Conservation (phyloP, 352 stramenopile genomes). For the Pythium aquatile region DNA sequence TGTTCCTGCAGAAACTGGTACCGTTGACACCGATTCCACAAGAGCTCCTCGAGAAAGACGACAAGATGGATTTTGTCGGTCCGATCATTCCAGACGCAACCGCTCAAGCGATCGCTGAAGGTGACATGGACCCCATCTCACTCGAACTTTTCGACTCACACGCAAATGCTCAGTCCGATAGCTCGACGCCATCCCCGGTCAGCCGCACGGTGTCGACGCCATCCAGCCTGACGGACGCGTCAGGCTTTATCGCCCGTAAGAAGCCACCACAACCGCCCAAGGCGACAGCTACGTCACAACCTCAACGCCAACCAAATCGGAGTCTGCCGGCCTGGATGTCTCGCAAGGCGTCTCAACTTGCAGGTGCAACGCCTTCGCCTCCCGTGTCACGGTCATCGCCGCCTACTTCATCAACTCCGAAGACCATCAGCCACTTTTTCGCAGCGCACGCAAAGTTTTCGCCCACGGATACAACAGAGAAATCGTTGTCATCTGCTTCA, state of each 20-base stretch:
- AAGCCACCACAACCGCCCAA: constrained; percentile 7
- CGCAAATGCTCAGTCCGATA: constrained; percentile 1
- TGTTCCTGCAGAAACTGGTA: constrained; percentile 50
- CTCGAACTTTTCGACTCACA: constrained; percentile 38
- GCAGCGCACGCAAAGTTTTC: constrained; percentile 17
- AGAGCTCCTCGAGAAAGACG: constrained; percentile 29
- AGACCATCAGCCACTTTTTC: constrained; percentile 51
- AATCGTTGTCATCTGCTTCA: not conserved
- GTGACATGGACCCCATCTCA: constrained; percentile 76
- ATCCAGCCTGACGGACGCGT: not conserved
- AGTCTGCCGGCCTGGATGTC: constrained; percentile 22
- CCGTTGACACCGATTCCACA: constrained; percentile 56
- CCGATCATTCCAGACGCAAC: constrained; percentile 44
- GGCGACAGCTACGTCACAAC: not conserved
- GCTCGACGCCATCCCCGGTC: not conserved
- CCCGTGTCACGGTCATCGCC: not conserved
- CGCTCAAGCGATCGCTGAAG: constrained; percentile 57
- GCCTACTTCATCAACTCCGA: not conserved
- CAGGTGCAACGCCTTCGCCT: constrained; percentile 4
- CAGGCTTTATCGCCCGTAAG: constrained; percentile 13
- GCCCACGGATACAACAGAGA: constrained; percentile 7
- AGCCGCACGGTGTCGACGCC: not conserved
- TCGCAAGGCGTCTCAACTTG: constrained; percentile 11
- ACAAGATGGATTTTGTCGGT: constrained; percentile 62
- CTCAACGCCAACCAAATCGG: not conserved